These are phyloP conservation scores for Lipomyces spencermartinsiae DNA, from an alignment of 805 yeast species.

Conservation along the genomic window DNA sequence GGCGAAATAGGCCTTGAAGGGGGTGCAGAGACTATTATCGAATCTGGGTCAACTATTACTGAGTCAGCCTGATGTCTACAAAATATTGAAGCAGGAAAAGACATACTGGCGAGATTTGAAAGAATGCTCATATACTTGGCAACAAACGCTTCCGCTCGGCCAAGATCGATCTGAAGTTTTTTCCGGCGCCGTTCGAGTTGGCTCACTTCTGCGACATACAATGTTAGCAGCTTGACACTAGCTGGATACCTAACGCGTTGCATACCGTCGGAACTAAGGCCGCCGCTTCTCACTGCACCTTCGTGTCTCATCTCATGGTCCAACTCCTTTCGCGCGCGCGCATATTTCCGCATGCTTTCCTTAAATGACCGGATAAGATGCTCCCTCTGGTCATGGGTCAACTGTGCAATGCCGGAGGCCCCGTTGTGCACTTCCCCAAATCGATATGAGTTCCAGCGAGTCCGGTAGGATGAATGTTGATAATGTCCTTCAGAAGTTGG, in stretches of 20 bases:
- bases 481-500: neutral
- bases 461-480: constrained; percentile 4
- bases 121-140: constrained; percentile 17
- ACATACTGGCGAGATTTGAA: constrained; percentile 19
- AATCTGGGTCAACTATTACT: constrained; percentile 15
- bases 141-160: constrained; percentile 30
- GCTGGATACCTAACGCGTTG: neutral
- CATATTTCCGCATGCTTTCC: constrained; percentile 23
- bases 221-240: neutral
- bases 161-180: constrained; percentile 21
- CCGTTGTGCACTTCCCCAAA: neutral
- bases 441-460: neutral
- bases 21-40: constrained; percentile 21
- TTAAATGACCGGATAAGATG: constrained; percentile 20
- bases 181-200: constrained; percentile 1
- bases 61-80: neutral
- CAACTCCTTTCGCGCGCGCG: constrained; percentile 12
- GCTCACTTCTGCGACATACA: neutral
- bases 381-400: constrained; percentile 16
- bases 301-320: constrained; percentile 16
- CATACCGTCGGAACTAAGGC: constrained; percentile 2
- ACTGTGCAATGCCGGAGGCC: neutral
- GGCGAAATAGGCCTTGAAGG: constrained; percentile 21
- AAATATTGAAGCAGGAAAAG: neutral
- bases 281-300: neutral